Percentiles rank a stretch among this genome's conserved stretches.
These are phyloP conservation scores for Talaromyces sp. DNA, from an alignment of 2,329 filamentous ascomycete species.

Conservation along the genomic window DNA sequence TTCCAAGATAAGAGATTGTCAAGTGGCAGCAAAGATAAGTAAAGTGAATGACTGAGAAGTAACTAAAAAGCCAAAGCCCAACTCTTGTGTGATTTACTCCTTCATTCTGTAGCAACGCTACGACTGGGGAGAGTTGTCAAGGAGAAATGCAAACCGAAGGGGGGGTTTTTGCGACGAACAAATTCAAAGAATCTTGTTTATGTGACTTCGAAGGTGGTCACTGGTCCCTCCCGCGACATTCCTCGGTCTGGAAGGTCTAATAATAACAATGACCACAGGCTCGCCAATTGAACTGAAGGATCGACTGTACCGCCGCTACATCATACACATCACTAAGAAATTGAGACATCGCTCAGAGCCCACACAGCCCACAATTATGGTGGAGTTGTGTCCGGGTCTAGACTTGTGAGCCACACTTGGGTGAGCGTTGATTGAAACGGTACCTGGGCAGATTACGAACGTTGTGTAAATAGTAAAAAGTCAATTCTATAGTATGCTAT, in stretches of 20 bases:
- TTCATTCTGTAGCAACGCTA: neutral
- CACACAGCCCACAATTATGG: neutral
- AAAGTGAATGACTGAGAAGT: neutral
- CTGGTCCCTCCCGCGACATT: constrained; percentile 5
- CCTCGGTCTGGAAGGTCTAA: constrained; percentile 3
- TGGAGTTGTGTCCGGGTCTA: neutral
- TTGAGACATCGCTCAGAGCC: neutral
- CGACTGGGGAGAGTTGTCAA: neutral
- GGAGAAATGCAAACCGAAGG: neutral
- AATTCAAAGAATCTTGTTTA: neutral
- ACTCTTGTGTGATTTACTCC: neutral
- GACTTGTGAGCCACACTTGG: neutral
- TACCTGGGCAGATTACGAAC: neutral
- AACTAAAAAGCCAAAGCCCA: neutral
- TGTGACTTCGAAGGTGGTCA: neutral
- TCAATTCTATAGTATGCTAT: neutral
- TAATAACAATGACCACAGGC: neutral
- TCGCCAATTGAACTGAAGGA: neutral
- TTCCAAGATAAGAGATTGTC: neutral
- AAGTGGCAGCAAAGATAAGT: neutral
- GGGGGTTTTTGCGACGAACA: neutral
- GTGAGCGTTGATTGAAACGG: neutral
- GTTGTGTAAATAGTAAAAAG: neutral
- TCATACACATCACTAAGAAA: neutral
- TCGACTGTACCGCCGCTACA: neutral